Evolutionary conservation across 352 stramenopile species (phyloP), one percentile per base, ranked within the genome.

Genomic region (Globisporangium viniferum): DNA sequence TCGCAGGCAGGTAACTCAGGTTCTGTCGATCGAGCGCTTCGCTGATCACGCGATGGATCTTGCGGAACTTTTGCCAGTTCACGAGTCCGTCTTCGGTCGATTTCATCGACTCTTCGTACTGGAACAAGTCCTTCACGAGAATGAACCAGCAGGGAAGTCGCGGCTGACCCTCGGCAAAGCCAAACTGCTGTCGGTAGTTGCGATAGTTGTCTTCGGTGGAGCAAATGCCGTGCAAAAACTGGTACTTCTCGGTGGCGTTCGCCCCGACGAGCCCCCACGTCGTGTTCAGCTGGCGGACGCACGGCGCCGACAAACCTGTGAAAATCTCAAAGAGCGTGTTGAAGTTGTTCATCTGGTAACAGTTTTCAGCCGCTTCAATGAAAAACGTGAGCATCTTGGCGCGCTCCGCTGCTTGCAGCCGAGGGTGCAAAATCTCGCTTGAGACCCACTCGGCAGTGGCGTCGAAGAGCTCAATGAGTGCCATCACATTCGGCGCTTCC

Each of bases 301-400:
- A 95, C 9, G 89, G 89, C 33, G 87, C 86, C 3, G 83, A 93
- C 2, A 96, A 70, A 6, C 87, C 89, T 27, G 84, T 94, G 18
- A 81, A 82, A 62, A 96, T 76, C 73, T 94, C 87, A 56, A 94
- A 94, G 10, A 94, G 69, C n/a, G 87, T 91, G 71, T 96, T 95
- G 62, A 96, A 96, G 76, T 94, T 96, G 76, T 94, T 93, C 74
- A 96, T 82, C 60, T 91, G 85, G 62, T 90, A 83, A 69, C 89
- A 95, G 29, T 88, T 84, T 49, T 95, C 86, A 0, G 84, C 89
- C 22, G 81, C 83, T 60, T 96, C 89, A 53, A 96, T 93, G 63
- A 96, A 96, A 12, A 94, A 75, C 61, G 82, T 81, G 62, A 96
- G 88, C 57, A 96, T 76, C 66, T 92, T 93, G 20, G 87, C 87